Evolutionary conservation across 2,329 filamentous ascomycete species (phyloP).

Genomic region (Claviceps cyperi): DNA sequence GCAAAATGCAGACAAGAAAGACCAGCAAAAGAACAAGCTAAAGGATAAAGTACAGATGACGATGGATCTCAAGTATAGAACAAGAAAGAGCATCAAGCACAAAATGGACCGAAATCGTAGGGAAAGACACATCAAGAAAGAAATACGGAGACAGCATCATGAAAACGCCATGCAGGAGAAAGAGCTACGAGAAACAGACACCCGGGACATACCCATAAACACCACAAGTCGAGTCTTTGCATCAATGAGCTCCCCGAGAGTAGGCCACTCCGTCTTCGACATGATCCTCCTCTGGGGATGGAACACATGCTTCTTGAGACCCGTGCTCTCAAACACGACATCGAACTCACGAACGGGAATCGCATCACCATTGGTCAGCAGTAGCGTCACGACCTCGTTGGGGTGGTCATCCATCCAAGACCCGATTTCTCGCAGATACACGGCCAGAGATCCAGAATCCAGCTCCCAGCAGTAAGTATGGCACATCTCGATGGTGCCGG

Average conservation of each 20-base stretch:
- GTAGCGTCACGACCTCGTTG: slow-evolving; percentile 46
- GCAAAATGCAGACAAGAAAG: background rate
- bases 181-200: background rate
- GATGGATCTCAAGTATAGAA: no score
- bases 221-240: slow-evolving; percentile 49
- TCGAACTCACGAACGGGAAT: slow-evolving; percentile 41
- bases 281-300: slow-evolving; percentile 26
- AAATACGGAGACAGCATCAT: no score
- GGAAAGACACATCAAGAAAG: background rate
- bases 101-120: background rate
- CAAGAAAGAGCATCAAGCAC: background rate
- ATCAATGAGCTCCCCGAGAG: slow-evolving; percentile 49
- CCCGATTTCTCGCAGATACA: slow-evolving; percentile 43
- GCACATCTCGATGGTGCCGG: slow-evolving; percentile 42
- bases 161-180: no score
- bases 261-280: slow-evolving; percentile 48
- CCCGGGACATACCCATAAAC: slow-evolving; percentile 45
- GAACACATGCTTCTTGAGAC: slow-evolving; percentile 43
- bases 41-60: background rate
- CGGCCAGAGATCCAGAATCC: slow-evolving; percentile 40
- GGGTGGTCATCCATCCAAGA: slow-evolving; percentile 44
- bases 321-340: slow-evolving; percentile 37
- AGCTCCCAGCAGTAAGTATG: slow-evolving; percentile 48
- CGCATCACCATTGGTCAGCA: slow-evolving; percentile 48
- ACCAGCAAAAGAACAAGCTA: background rate